These are phyloP conservation scores for Sarcodon aspratus DNA, from an alignment of 768 basidiomycete genomes.

Conservation along the genomic window DNA sequence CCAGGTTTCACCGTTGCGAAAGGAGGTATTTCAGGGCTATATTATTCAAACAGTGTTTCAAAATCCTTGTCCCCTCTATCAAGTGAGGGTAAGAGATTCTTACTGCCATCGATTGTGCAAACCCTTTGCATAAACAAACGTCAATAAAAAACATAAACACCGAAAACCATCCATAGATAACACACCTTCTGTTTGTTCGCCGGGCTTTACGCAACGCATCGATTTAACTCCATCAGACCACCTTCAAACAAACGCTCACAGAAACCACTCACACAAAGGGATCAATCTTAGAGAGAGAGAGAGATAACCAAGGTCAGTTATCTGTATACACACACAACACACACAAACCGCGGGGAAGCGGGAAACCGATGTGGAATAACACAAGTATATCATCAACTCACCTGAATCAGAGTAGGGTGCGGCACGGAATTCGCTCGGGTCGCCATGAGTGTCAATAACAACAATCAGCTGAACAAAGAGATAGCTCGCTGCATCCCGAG, in stretches of 20 bases:
- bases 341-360: too few relatives aligned
- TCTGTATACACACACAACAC: slow-evolving; percentile 1
- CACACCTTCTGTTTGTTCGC: slow-evolving; percentile 47
- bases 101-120: slow-evolving; percentile 71
- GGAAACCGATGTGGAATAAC: too few relatives aligned
- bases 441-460: slow-evolving; percentile 28
- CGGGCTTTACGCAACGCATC: slow-evolving; percentile 20
- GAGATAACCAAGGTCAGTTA: background rate
- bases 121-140: slow-evolving; percentile 24
- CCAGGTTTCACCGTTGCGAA: slow-evolving; percentile 52
- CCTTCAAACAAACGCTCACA: too few relatives aligned
- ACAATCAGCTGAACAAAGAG: too few relatives aligned
- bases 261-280: slow-evolving; percentile 45
- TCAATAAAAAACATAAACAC: background rate
- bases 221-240: background rate
- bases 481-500: too few relatives aligned
- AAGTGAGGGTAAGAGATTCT: slow-evolving; percentile 12
- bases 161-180: slow-evolving; percentile 1
- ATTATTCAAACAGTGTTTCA: background rate
- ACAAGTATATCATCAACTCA: slow-evolving; percentile 17
- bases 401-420: slow-evolving; percentile 48
- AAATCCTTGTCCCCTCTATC: background rate
- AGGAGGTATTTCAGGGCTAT: slow-evolving; percentile 54
- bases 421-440: slow-evolving; percentile 49
- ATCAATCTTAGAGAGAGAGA: slow-evolving; percentile 36